These are phyloP conservation scores for Asterophora lycoperdoides DNA, from an alignment of 768 basidiomycete genomes.

Conservation along the genomic window DNA sequence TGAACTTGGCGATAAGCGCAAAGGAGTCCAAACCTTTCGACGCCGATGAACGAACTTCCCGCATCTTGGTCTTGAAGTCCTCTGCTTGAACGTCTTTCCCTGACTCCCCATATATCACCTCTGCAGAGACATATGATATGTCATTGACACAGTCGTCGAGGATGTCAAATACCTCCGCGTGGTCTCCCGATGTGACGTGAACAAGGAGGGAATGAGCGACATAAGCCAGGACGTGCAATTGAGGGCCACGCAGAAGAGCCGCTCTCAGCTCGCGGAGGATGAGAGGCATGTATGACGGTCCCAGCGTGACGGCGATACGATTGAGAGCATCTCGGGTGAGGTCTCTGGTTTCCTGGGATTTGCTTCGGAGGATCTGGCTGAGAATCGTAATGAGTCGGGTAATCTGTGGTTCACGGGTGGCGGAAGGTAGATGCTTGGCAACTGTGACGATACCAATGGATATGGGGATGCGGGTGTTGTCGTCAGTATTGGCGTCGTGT, in stretches of 20 bases:
- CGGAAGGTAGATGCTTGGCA: conserved; percentile 70
- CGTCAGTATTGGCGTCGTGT: conserved; percentile 73
- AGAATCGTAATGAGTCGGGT: conserved; percentile 76
- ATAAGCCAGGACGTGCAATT: conserved; percentile 88
- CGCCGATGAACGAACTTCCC: conserved; percentile 80
- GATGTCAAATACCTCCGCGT: conserved; percentile 48
- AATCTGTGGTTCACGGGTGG: conserved; percentile 62
- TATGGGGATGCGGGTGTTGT: conserved; percentile 83
- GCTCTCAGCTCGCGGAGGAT: conserved; percentile 78
- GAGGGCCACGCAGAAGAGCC: conserved; percentile 86
- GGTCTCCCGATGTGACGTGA: conserved; percentile 67
- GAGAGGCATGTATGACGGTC: conserved; percentile 67
- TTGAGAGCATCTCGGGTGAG: conserved; percentile 78
- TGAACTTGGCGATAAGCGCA: conserved; percentile 69
- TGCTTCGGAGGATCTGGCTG: conserved; percentile 88
- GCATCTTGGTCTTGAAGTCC: conserved; percentile 92
- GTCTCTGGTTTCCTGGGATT: conserved; percentile 89
- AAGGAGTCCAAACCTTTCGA: conserved; percentile 87
- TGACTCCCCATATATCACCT: conserved; percentile 93
- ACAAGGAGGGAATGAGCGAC: conserved; percentile 77
- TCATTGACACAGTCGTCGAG: conserved; percentile 79
- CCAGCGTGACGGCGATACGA: conserved; percentile 71
- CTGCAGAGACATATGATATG: conserved; percentile 75
- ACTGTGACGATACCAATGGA: conserved; percentile 84
- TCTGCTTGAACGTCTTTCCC: conserved; percentile 84